Base-by-base conservation (phyloP, 495 filamentous ascomycete genomes). In the Penicillium atrosanguineum region DNA sequence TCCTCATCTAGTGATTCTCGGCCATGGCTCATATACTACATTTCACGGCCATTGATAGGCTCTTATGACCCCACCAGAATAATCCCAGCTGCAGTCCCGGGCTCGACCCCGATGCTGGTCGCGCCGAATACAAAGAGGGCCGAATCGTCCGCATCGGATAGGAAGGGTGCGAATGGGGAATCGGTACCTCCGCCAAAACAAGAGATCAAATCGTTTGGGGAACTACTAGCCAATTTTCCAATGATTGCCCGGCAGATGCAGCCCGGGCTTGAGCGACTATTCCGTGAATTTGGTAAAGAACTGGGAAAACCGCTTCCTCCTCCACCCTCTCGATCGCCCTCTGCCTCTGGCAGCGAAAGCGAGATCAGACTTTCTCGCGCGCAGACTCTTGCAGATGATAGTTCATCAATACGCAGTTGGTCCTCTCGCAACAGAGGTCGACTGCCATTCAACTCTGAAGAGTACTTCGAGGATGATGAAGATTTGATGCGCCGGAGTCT, bases 231-330 rank as follows among this genome's bases (percentile, higher is more conserved):
- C 54, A 80, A 91, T 54, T 99, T 97, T 53, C 95, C 95, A 11
- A 91, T 95, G 82, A 99, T 99, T 57, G 92, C 94, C 29, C 82
- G 89, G 52, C 95, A 97, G 71, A 96, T 97, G 93, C 90, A 96
- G 62, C 82, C 86, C 2, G 95, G 95, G 0, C 72, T 99, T 18
- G 91, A 97, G 65, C 83, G 88, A 68, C 69, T 99, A 38, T 97
- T 97, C 59, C 86, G 85, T 45, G 90, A 96, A 53, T 97, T 97
- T 68, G 87, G 84, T 7, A 83, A 81, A 39, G 87, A 91, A 40
- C 86, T 96, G 51, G 87, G 95, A 54, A 91, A 88, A 58, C 90
- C 90, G 14, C 66, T 93, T 26, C 90, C 92, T 2, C 86, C 87
- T 7, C 87, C 86, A 5, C 90, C 87, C 4, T 88, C 88, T 11